Percentiles rank a stretch among this genome's conserved stretches.
These are phyloP conservation scores for Aureobasidium uvarum DNA, from an alignment of 2,329 filamentous ascomycete genomes.

Conservation along the genomic window DNA sequence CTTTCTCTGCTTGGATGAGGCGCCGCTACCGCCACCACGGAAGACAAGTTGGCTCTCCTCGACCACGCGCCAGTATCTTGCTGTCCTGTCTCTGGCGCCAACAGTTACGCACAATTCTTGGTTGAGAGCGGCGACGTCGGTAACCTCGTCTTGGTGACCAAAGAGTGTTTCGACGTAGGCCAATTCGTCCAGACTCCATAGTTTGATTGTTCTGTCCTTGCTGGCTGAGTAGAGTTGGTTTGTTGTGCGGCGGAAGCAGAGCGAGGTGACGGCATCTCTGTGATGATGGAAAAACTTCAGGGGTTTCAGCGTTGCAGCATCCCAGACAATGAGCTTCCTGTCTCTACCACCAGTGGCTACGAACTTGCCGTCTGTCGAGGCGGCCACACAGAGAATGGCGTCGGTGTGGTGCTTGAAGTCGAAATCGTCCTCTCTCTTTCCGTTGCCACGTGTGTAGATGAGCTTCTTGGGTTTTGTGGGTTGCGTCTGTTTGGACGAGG, in stretches of 20 bases:
- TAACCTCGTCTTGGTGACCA: constrained; percentile 88
- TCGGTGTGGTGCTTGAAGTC: constrained; percentile 69
- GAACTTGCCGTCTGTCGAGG: constrained; percentile 84
- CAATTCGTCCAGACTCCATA: constrained; percentile 88
- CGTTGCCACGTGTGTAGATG: constrained; percentile 61
- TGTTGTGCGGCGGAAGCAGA: constrained; percentile 70
- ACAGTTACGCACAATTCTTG: constrained; percentile 90
- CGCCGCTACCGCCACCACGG: constrained; percentile 65
- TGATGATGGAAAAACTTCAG: constrained; percentile 88
- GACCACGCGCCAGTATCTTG: constrained; percentile 90
- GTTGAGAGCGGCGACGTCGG: constrained; percentile 77
- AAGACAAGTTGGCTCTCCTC: constrained; percentile 97
- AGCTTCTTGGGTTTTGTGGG: constrained; percentile 61
- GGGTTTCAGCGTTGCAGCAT: constrained; percentile 73
- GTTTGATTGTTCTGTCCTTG: constrained; percentile 89
- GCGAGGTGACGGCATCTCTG: constrained; percentile 77
- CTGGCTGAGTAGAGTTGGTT: constrained; percentile 92
- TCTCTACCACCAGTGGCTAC: constrained; percentile 88
- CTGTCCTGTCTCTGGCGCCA: constrained; percentile 85
- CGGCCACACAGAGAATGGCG: constrained; percentile 78
- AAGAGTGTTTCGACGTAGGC: constrained; percentile 96
- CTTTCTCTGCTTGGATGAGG: constrained; percentile 50
- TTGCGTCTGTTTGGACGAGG: constrained; percentile 54
- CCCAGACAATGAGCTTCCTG: constrained; percentile 81
- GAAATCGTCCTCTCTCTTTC: constrained; percentile 60